Conservation (phyloP, 768 basidiomycete genomes). For the Rhizopogon rudus region DNA sequence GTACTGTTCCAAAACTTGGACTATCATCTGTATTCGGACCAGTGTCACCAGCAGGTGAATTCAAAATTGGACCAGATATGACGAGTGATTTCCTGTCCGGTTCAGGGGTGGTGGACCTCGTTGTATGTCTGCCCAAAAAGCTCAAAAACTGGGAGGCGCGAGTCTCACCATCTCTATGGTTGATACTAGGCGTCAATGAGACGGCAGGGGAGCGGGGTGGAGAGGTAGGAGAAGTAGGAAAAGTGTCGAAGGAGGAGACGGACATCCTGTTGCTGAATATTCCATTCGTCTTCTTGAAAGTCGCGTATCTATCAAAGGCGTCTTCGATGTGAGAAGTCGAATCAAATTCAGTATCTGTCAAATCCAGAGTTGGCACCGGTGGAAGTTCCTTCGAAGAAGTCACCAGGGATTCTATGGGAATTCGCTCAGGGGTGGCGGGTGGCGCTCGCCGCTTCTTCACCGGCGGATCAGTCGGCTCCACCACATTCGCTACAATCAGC, state of each 20-base stretch:
- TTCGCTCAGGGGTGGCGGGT: constrained; percentile 17
- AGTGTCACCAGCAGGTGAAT: constrained; percentile 47
- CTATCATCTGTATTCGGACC: not conserved
- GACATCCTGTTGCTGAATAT: constrained; percentile 50
- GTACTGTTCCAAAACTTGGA: not conserved
- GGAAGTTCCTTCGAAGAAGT: constrained; percentile 48
- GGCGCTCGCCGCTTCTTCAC: constrained; percentile 22
- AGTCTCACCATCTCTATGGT: constrained; percentile 28
- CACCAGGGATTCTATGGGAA: constrained; percentile 6
- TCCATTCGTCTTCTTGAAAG: constrained; percentile 57
- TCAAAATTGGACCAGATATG: constrained; percentile 68
- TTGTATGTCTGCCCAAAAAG: constrained; percentile 49
- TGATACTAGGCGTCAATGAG: constrained; percentile 25
- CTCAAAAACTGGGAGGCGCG: constrained; percentile 48
- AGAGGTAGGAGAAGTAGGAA: constrained; percentile 28
- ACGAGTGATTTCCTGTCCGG: constrained; percentile 42
- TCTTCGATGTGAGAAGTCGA: constrained; percentile 58
- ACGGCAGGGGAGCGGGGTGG: constrained; percentile 37
- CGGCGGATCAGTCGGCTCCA: constrained; percentile 38
- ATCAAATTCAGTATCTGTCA: constrained; percentile 22
- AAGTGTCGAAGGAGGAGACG: constrained; percentile 53
- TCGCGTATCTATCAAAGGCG: constrained; percentile 86
- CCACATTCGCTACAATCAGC: constrained; percentile 55
- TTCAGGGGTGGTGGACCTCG: constrained; percentile 42
- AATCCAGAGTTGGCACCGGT: constrained; percentile 35